A percentile compares a stretch with the other conserved stretches of the same genome.
phyloP scores from a whole-genome alignment of 2,329 filamentous ascomycete genomes.

The Diaporthe capsici region DNA sequence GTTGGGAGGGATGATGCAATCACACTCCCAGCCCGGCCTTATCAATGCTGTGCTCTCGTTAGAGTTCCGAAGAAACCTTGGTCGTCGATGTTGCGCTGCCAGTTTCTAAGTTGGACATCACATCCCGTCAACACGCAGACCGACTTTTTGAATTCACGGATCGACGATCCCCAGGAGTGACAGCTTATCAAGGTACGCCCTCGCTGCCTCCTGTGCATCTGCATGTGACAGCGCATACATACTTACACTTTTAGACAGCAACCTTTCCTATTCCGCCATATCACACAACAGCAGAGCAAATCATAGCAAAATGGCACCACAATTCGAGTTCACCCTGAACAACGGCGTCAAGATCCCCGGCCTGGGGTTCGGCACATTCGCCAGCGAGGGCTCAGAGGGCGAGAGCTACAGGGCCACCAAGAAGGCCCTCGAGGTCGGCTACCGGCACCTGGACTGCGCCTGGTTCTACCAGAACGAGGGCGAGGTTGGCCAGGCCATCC shows the following conservation, averaged over 20 bases:
- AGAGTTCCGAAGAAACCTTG: conserved; percentile 23
- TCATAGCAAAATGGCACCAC: conserved; percentile 42
- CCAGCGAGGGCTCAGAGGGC: conserved; percentile 73
- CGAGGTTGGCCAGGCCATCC: conserved; percentile 71
- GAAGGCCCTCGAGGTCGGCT: conserved; percentile 72
- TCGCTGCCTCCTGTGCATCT: conserved; percentile 20
- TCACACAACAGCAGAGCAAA: background rate
- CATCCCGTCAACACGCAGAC: conserved; percentile 27
- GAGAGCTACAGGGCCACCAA: conserved; percentile 76
- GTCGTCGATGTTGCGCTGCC: conserved; percentile 5
- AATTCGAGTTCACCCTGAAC: conserved; percentile 59
- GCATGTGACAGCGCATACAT: conserved; percentile 34
- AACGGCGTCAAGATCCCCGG: conserved; percentile 72
- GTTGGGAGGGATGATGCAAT: conserved; percentile 40
- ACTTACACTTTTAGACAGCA: conserved; percentile 24
- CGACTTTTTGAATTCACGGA: conserved; percentile 36
- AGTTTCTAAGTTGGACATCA: conserved; percentile 21
- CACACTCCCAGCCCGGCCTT: conserved; percentile 23
- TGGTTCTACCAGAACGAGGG: conserved; percentile 79
- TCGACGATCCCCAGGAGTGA: conserved; percentile 44
- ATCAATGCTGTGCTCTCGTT: conserved; percentile 36
- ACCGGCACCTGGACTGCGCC: conserved; percentile 77
- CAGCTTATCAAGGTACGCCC: conserved; percentile 24
- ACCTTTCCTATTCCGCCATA: background rate
- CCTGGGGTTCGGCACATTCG: conserved; percentile 76